Percentiles rank a stretch among this genome's conserved stretches.
Evolutionary conservation across 305 asterid species (phyloP).

Genomic region (Ilex paraguariensis): DNA sequence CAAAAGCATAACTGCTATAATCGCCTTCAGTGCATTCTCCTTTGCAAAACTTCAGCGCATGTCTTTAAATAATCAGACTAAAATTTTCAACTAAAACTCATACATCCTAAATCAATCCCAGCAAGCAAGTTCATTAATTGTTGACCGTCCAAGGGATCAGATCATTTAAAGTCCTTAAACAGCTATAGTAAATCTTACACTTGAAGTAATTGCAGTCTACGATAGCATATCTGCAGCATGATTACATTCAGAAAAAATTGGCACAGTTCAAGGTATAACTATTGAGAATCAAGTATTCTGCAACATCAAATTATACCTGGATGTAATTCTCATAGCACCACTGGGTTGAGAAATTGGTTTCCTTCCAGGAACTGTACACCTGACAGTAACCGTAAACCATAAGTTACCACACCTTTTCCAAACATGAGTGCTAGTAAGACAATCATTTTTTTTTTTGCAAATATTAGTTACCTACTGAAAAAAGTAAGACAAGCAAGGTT

Average conservation of each 20-base stretch:
- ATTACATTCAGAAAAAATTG: too few relatives aligned
- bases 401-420: slow-evolving; percentile 3
- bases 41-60: too few relatives aligned
- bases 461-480: too few relatives aligned
- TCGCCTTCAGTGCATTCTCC: too few relatives aligned
- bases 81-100: too few relatives aligned
- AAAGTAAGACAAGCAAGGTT: neutral
- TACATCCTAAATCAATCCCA: too few relatives aligned
- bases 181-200: neutral
- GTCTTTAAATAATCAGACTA: too few relatives aligned
- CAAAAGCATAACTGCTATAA: too few relatives aligned
- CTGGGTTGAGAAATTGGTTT: slow-evolving; percentile 82
- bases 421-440: slow-evolving; percentile 1
- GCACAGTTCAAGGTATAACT: too few relatives aligned
- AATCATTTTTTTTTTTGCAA: neutral
- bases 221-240: too few relatives aligned
- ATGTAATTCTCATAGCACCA: slow-evolving; percentile 98
- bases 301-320: slow-evolving; percentile 31
- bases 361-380: slow-evolving; percentile 88
- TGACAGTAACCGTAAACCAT: slow-evolving; percentile 17
- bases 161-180: slow-evolving; percentile 7
- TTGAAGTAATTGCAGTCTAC: too few relatives aligned
- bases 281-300: neutral
- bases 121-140: too few relatives aligned
- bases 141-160: slow-evolving; percentile 3